phyloP scores from a whole-genome alignment of 2,329 filamentous ascomycete genomes.

The Teratosphaeria zuluensis region DNA sequence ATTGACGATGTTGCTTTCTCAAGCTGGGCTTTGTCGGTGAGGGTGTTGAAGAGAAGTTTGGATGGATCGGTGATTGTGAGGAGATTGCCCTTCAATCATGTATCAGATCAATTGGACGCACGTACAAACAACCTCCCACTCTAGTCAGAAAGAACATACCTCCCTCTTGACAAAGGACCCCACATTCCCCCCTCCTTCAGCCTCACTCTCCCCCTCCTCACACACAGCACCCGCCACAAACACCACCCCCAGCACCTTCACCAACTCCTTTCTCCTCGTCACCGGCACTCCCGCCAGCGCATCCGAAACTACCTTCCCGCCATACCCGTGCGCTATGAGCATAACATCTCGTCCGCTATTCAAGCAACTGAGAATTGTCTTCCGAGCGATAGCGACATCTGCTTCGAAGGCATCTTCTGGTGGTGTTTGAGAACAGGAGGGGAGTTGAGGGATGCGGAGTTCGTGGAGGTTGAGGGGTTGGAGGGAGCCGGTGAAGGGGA shows the following conservation, averaged over 20 bases:
- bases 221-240: slow-evolving; percentile 1
- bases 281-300: background rate
- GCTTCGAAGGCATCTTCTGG: background rate
- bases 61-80: background rate
- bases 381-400: background rate
- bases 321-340: slow-evolving; percentile 3
- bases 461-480: slow-evolving; percentile 1
- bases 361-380: slow-evolving; percentile 2
- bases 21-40: background rate
- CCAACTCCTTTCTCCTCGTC: background rate
- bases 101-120: too few species aligned
- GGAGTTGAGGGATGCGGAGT: slow-evolving; percentile 3
- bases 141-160: background rate
- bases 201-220: background rate
- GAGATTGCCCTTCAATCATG: background rate
- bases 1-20: background rate
- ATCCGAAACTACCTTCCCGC: slow-evolving; percentile 1
- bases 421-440: background rate
- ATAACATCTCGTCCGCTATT: slow-evolving; percentile 3
- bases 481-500: slow-evolving; percentile 1
- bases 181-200: background rate
- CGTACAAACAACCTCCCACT: too few species aligned
- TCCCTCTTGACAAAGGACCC: background rate
- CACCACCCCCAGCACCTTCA: slow-evolving; percentile 2
- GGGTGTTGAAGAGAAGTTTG: slow-evolving; percentile 1